A percentile compares a stretch with the other conserved stretches of the same genome.
phyloP scores from a whole-genome alignment of 2,329 filamentous ascomycete genomes.

The Teratosphaeria epicoccoides region DNA sequence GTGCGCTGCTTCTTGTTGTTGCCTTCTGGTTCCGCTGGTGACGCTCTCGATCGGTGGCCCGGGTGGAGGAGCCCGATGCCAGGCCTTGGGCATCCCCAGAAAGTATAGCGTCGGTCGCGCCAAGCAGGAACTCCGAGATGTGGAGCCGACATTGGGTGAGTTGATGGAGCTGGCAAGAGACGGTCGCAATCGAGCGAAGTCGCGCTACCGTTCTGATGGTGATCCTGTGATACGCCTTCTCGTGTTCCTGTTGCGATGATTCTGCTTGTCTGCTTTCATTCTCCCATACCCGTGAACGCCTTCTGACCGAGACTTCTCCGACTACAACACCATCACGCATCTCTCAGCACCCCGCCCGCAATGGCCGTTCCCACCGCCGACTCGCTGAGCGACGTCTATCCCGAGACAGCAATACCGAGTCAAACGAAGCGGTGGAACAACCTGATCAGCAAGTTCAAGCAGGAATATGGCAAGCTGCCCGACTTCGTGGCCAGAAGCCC shows the following conservation, averaged over 20 bases:
- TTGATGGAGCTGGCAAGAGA: too few relatives aligned
- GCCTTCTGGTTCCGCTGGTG: too few relatives aligned
- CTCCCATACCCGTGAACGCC: too few relatives aligned
- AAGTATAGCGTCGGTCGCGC: neutral
- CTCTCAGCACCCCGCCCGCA: neutral
- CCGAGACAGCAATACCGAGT: constrained; percentile 54
- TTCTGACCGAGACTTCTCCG: neutral
- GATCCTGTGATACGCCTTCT: too few relatives aligned
- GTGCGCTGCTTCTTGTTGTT: too few relatives aligned
- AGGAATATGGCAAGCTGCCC: constrained; percentile 57
- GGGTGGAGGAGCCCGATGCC: too few relatives aligned
- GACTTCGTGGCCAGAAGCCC: constrained; percentile 83
- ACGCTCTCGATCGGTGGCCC: too few relatives aligned
- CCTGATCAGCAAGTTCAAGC: constrained; percentile 60
- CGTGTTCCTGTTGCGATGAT: too few relatives aligned
- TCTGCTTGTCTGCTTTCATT: too few relatives aligned
- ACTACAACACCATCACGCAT: neutral
- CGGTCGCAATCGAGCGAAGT: too few relatives aligned
- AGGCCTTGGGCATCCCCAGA: neutral
- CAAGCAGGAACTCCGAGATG: too few relatives aligned
- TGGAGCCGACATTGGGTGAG: neutral
- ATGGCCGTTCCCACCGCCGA: constrained; percentile 60
- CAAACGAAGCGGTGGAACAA: constrained; percentile 67
- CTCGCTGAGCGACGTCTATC: constrained; percentile 74
- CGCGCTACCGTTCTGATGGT: too few relatives aligned